Conservation (phyloP, 164 flowering plant genomes). For the Hamamelis virginiana region DNA sequence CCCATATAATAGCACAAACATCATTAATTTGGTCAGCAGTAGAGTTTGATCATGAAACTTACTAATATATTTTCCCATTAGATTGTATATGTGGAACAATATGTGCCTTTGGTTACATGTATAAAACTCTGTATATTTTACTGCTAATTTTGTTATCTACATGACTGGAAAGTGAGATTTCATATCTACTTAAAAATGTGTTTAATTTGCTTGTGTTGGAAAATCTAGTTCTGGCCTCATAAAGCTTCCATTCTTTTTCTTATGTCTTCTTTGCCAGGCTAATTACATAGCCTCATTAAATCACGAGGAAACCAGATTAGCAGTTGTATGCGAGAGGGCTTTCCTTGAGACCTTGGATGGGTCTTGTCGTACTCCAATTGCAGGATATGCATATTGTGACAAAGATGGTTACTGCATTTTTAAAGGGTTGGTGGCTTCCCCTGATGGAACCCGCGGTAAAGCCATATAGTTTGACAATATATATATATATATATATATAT, state of each 20-base stretch:
- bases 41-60: no score
- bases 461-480: no score
- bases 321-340: conserved; percentile 91
- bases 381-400: conserved; percentile 79
- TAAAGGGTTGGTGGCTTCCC: conserved; percentile 93
- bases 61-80: no score
- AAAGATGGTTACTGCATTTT: conserved; percentile 77
- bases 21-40: no score
- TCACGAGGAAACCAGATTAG: conserved; percentile 93
- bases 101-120: no score
- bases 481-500: no score
- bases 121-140: no score
- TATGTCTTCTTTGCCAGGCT: conserved; percentile 41
- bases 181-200: not conserved
- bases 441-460: conserved; percentile 87
- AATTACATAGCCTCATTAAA: conserved; percentile 75
- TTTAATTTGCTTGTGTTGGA: not conserved
- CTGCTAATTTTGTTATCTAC: not conserved
- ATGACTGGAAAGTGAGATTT: not conserved
- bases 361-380: conserved; percentile 97
- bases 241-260: not conserved
- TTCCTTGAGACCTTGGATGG: conserved; percentile 88
- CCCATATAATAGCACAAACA: no score
- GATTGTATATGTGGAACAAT: no score
- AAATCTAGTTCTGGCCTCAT: not conserved